These are phyloP conservation scores for Yarrowia sp. DNA, from an alignment of 805 yeast genomes.

Conservation along the genomic window DNA sequence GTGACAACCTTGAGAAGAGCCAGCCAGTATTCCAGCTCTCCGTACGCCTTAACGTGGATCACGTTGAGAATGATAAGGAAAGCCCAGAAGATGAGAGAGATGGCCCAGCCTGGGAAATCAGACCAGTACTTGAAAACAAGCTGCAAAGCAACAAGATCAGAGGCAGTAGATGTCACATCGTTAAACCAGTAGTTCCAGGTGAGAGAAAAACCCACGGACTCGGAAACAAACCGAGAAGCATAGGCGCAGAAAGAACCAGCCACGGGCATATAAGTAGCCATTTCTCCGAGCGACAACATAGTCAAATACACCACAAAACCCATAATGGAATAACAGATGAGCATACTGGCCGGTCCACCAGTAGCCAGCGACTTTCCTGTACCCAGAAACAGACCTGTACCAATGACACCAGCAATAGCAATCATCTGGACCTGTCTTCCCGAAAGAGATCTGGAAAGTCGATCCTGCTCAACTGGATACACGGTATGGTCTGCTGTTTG, in stretches of 20 bases:
- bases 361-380: constrained; percentile 48
- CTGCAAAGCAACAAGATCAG: constrained; percentile 49
- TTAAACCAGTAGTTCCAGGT: constrained; percentile 51
- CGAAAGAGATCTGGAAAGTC: constrained; percentile 32
- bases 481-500: not conserved
- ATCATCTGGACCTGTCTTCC: constrained; percentile 61
- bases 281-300: constrained; percentile 54
- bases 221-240: constrained; percentile 49
- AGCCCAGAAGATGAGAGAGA: constrained; percentile 53
- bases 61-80: constrained; percentile 46
- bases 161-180: constrained; percentile 49
- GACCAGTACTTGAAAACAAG: constrained; percentile 49
- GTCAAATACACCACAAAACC: constrained; percentile 53
- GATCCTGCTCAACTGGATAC: constrained; percentile 6
- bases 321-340: constrained; percentile 49
- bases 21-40: constrained; percentile 67
- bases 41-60: constrained; percentile 51
- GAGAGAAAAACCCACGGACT: constrained; percentile 52
- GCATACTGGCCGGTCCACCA: constrained; percentile 54
- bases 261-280: constrained; percentile 53
- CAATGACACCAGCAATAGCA: constrained; percentile 75
- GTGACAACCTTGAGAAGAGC: constrained; percentile 62
- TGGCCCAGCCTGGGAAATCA: constrained; percentile 48
- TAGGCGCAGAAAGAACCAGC: constrained; percentile 53
- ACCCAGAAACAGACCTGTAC: constrained; percentile 58